A percentile compares a stretch with the other conserved stretches of the same genome.
Conservation (phyloP, 1,139 yeast species). For the Protomyces macrosporus region DNA sequence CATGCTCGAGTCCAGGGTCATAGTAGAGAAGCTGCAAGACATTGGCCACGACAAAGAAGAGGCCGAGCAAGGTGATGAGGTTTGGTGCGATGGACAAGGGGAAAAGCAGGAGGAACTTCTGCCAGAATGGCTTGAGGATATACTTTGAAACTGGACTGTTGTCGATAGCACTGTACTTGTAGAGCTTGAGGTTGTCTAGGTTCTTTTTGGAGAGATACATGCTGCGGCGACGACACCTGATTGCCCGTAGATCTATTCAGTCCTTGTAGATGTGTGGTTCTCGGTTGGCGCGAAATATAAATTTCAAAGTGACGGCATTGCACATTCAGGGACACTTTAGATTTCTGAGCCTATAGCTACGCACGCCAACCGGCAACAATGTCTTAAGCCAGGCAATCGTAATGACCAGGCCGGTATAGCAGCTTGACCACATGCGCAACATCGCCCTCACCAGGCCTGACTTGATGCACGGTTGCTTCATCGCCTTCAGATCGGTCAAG, state of each 20-base stretch:
- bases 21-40: slow-evolving; percentile 52
- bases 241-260: too few species aligned
- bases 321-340: too few species aligned
- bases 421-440: slow-evolving; percentile 25
- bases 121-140: slow-evolving; percentile 68
- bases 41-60: slow-evolving; percentile 54
- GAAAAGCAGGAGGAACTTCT: slow-evolving; percentile 57
- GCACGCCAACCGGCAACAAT: background rate
- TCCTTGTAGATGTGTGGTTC: too few species aligned
- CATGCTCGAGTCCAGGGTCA: slow-evolving; percentile 52
- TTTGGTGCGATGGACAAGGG: slow-evolving; percentile 65
- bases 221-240: background rate
- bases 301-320: too few species aligned
- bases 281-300: too few species aligned
- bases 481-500: slow-evolving; percentile 17
- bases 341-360: too few species aligned
- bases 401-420: slow-evolving; percentile 35
- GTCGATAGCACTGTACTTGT: slow-evolving; percentile 43
- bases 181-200: slow-evolving; percentile 23
- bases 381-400: slow-evolving; percentile 27
- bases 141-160: slow-evolving; percentile 60
- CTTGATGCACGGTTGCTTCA: slow-evolving; percentile 28
- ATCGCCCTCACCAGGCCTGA: slow-evolving; percentile 25
- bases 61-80: slow-evolving; percentile 62
- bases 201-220: slow-evolving; percentile 20